Conservation (phyloP, 2,329 filamentous ascomycete species). For the Colletotrichum sp. region DNA sequence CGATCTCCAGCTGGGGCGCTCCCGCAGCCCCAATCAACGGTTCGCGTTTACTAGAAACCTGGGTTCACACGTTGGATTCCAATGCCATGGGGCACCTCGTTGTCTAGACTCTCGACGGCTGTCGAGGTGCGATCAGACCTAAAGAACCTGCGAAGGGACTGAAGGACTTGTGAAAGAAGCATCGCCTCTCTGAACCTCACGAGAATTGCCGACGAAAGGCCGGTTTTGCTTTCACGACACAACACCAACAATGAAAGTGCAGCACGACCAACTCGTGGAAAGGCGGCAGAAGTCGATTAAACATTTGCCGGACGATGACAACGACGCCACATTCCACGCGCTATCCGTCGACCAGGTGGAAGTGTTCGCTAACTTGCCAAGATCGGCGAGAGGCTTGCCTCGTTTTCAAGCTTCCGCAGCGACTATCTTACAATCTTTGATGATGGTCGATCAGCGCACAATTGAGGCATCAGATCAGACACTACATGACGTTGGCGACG, state of each 20-base stretch:
- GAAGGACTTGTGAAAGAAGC: background rate
- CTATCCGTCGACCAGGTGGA: background rate
- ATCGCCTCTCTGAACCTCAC: background rate
- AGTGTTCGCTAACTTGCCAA: background rate
- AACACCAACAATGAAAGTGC: background rate
- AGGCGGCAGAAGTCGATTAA: background rate
- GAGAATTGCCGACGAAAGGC: background rate
- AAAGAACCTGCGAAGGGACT: background rate
- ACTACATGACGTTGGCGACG: background rate
- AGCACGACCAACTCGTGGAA: background rate
- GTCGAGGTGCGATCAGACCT: background rate
- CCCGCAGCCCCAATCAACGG: conserved; percentile 1
- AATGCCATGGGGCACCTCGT: background rate
- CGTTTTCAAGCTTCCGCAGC: background rate
- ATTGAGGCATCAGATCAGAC: background rate
- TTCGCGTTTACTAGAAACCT: background rate
- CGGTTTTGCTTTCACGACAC: background rate
- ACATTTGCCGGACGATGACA: background rate
- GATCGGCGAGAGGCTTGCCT: conserved; percentile 2
- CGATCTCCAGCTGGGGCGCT: conserved; percentile 5
- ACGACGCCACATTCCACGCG: conserved; percentile 1
- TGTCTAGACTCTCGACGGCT: background rate
- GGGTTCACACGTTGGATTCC: background rate
- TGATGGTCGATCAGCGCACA: background rate
- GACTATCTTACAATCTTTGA: background rate